These are phyloP conservation scores for Vanrija humicola DNA, from an alignment of 1,284 basidiomycete genomes.

Conservation along the genomic window DNA sequence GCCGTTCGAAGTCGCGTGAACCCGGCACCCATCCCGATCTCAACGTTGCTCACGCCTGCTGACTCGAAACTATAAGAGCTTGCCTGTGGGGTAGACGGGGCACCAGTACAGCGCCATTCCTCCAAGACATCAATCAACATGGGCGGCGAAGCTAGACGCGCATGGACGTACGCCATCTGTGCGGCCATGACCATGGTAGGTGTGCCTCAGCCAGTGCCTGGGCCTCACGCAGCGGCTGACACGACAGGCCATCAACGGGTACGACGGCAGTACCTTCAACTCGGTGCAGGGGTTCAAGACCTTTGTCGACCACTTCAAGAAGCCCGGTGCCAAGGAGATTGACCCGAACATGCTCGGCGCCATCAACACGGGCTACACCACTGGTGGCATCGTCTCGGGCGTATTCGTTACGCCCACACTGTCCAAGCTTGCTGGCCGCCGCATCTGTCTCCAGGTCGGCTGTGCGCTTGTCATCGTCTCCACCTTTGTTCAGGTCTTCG, in stretches of 20 bases:
- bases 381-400: slow-evolving; percentile 1
- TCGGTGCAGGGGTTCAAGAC: slow-evolving; percentile 1
- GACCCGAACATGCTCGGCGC: slow-evolving; percentile 3
- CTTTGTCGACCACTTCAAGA: slow-evolving; percentile 5
- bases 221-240: not conserved
- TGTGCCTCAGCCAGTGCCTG: not conserved
- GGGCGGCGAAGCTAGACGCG: not conserved
- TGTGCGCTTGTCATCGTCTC: not conserved
- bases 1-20: too few relatives aligned
- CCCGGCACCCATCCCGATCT: too few relatives aligned
- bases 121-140: too few relatives aligned
- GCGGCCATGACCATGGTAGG: not conserved
- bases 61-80: too few relatives aligned
- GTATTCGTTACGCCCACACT: not conserved
- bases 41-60: too few relatives aligned
- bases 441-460: not conserved
- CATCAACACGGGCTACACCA: slow-evolving; percentile 2
- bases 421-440: not conserved
- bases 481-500: slow-evolving; percentile 1
- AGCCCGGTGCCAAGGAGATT: not conserved
- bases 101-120: too few relatives aligned
- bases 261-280: slow-evolving; percentile 3
- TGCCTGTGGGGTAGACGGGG: too few relatives aligned
- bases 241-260: not conserved
- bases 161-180: not conserved